phyloP scores from a whole-genome alignment of 345 rosid genomes.

The Salix purpurea region DNA sequence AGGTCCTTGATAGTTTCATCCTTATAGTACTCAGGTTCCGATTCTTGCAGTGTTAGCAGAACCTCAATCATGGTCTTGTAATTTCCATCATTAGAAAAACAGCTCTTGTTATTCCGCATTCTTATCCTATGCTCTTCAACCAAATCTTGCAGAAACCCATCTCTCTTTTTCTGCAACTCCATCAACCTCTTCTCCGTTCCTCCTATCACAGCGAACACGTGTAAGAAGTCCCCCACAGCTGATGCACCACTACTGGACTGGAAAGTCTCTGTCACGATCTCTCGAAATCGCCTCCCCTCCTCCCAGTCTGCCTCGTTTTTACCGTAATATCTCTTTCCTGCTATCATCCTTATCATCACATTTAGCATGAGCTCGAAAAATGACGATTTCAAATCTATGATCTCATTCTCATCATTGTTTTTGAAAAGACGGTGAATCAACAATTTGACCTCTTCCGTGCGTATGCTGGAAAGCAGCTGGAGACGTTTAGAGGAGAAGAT shows the following conservation, averaged over 20 bases:
- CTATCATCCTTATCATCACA: slow-evolving; percentile 37
- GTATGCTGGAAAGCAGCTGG: slow-evolving; percentile 9
- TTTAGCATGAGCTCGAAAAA: slow-evolving; percentile 29
- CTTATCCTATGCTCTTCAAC: slow-evolving; percentile 24
- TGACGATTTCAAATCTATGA: slow-evolving; percentile 14
- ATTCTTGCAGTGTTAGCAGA: slow-evolving; percentile 39
- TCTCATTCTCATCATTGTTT: not conserved
- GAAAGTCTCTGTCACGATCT: slow-evolving; percentile 15
- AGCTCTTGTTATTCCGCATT: not conserved
- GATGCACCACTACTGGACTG: slow-evolving; percentile 15
- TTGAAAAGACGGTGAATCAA: not conserved
- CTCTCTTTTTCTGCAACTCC: slow-evolving; percentile 15
- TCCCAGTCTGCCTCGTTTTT: not conserved
- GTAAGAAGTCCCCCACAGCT: slow-evolving; percentile 18
- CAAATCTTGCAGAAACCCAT: slow-evolving; percentile 21
- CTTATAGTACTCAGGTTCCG: slow-evolving; percentile 42
- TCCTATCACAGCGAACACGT: slow-evolving; percentile 10
- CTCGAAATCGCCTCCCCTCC: slow-evolving; percentile 22
- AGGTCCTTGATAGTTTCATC: slow-evolving; percentile 38
- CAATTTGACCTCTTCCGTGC: slow-evolving; percentile 22
- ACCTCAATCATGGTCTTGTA: slow-evolving; percentile 41
- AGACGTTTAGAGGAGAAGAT: slow-evolving; percentile 27
- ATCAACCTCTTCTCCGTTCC: slow-evolving; percentile 6
- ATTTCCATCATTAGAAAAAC: not conserved
- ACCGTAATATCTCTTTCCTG: slow-evolving; percentile 28